Evolutionary conservation across 2,329 filamentous ascomycete species (phyloP), one percentile per base, ranked within the genome.

Genomic region (Ophiostoma novo-ulmi): DNA sequence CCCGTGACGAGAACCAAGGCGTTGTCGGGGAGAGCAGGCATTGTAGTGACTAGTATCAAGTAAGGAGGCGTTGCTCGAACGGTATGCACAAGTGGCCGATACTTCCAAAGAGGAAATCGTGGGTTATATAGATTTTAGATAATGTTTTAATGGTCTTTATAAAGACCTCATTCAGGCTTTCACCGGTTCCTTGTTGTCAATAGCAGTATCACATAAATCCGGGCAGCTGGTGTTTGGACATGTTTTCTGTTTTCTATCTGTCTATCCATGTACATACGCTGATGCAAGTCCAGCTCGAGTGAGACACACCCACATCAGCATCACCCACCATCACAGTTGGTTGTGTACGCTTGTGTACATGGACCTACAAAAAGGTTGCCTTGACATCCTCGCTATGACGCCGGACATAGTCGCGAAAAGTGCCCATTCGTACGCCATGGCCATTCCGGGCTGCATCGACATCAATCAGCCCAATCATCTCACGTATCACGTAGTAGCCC

Each of bases 401-500:
- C n/a, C 22, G 52, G 61, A 64, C 61, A 38, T 64, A 38, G 61
- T 64, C 31, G 7, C 26, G 31, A 14, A 35, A 35, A 8, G 31
- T 64, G 4, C 35, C 35, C 61, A 64, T 64, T 1, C 20, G 35
- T 5, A 64, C 31, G 17, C 35, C 61, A 64, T 38, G 52, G 52
- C 52, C 52, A 17, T 44, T 44, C 39, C 52, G n/a, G 8, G 52
- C 52, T 26, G 52, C 61, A 64, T 35, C 61, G 31, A 64, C 61
- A 38, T 64, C 31, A 38, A 64, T 64, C 31, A 64, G 61, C 61
- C 61, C 31, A 38, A 64, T 26, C 52, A 58, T 58, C 3, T 58
- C 52, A 11, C 52, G 52, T 22, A 58, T 58, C 70, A 70, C 68
- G 39, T n/a, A 22, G 52, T 67, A 55, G 52, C 35, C 67, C 36